A percentile compares a stretch with the other conserved stretches of the same genome.
These are phyloP conservation scores for Aspergillus campestris DNA, from an alignment of 495 filamentous ascomycete species.

Conservation along the genomic window DNA sequence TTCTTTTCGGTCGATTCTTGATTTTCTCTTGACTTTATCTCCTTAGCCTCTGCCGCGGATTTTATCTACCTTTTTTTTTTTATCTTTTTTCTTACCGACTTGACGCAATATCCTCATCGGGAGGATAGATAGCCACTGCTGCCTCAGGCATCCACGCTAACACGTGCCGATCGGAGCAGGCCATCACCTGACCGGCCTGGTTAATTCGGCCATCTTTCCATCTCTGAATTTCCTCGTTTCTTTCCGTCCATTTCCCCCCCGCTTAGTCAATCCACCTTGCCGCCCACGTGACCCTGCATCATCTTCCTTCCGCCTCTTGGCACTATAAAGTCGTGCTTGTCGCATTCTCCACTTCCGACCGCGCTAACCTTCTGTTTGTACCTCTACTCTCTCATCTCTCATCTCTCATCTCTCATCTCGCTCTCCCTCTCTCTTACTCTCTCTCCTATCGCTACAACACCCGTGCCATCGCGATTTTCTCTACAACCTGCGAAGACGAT, in stretches of 20 bases:
- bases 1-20: constrained; percentile 2
- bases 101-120: background rate
- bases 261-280: constrained; percentile 19
- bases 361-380: constrained; percentile 14
- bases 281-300: constrained; percentile 30
- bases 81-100: background rate
- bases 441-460: constrained; percentile 13
- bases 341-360: constrained; percentile 41
- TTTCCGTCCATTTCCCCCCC: constrained; percentile 5
- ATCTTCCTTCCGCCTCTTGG: constrained; percentile 29
- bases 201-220: constrained; percentile 12
- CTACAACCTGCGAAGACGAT: constrained; percentile 5
- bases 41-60: background rate
- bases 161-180: constrained; percentile 8
- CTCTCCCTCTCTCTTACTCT: constrained; percentile 7
- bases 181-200: constrained; percentile 9
- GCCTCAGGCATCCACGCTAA: constrained; percentile 15
- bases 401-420: background rate
- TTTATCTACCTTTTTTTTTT: constrained; percentile 5
- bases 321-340: constrained; percentile 38
- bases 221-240: constrained; percentile 8
- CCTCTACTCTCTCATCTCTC: too few species aligned
- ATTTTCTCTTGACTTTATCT: constrained; percentile 7
- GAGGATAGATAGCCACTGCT: background rate
- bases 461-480: constrained; percentile 7